Base-by-base conservation (phyloP, 1,139 yeast genomes). In the Spencermartinsiella ligniputridi region DNA sequence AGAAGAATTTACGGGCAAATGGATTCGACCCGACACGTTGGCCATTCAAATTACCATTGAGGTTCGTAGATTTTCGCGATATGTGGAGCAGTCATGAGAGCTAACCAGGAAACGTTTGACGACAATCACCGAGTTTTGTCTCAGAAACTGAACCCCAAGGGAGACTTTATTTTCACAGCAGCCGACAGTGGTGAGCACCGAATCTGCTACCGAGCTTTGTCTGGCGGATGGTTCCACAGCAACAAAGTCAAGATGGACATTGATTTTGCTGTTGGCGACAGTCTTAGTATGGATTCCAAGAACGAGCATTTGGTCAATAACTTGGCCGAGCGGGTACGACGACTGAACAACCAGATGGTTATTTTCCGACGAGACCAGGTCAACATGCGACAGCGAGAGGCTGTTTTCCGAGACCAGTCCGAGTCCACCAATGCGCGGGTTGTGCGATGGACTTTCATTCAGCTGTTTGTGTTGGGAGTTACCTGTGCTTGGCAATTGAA, bases 131-230 rank as follows among this genome's bases (percentile, higher is more conserved):
- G 85, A 45, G 85, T 83, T 37, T 80, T 80, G 37, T 76, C 79
- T 58, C 88, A 81, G 62, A 76, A 75, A 58, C 79, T 81, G 13
- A 61, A 72, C 4, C 69, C 85, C 21, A 63, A 66, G 21, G 86
- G 88, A 30, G 81, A 79, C 51, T 81, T 83, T 63, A 76, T 84
- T 17, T 83, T 81, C 64, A 76, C 80, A 24, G 83, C 90, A 1
- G 68, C 79, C 40, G 88, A 79, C 40, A 71, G 80, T 29, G 94
- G 94, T 37, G 86, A 81, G 58, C 92, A 84, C 67, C 69, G 77
- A 55, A 74, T 84, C 40, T 84, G 94, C 64, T 71, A 83, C 56
- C 79, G 81, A 47, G 83, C 88, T 3, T 74, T 78, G 52, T 71
- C 78, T 30, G 75, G 75, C 52, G 80, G 79, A 48, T 79, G 79